phyloP scores from a whole-genome alignment of 2,329 filamentous ascomycete genomes.

The Epicoccum nigrum region DNA sequence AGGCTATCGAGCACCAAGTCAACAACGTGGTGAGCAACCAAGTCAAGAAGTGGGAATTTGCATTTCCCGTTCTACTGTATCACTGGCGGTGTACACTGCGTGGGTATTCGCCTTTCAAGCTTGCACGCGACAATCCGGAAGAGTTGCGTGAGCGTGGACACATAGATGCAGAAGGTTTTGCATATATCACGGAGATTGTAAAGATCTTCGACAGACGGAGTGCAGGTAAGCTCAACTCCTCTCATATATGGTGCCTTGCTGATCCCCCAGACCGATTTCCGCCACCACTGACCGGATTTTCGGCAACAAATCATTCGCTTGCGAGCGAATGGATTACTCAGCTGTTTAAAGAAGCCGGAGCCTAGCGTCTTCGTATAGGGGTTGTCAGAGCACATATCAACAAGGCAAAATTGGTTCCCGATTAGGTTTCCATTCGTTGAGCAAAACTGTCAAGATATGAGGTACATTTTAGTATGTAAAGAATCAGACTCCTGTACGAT shows the following conservation, averaged over 20 bases:
- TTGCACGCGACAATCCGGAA: constrained; percentile 44
- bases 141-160: constrained; percentile 38
- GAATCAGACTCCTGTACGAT: constrained; percentile 12
- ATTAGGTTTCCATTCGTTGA: constrained; percentile 6
- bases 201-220: constrained; percentile 33
- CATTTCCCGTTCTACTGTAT: constrained; percentile 39
- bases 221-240: constrained; percentile 28
- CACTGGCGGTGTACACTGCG: constrained; percentile 44
- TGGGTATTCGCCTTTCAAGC: constrained; percentile 41
- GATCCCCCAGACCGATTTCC: constrained; percentile 36
- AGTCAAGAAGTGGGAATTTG: constrained; percentile 44
- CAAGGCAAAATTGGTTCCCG: neutral
- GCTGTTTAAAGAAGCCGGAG: constrained; percentile 42
- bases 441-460: constrained; percentile 10
- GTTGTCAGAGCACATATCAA: constrained; percentile 4
- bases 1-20: constrained; percentile 42
- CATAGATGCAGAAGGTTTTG: constrained; percentile 37
- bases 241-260: constrained; percentile 7
- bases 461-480: constrained; percentile 17
- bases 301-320: constrained; percentile 32
- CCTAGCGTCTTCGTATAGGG: constrained; percentile 13
- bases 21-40: constrained; percentile 42
- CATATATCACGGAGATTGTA: constrained; percentile 39
- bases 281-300: constrained; percentile 36
- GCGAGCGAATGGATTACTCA: constrained; percentile 42